Base-by-base conservation (phyloP, 129 eudicot species). In the Escallonia rubra region DNA sequence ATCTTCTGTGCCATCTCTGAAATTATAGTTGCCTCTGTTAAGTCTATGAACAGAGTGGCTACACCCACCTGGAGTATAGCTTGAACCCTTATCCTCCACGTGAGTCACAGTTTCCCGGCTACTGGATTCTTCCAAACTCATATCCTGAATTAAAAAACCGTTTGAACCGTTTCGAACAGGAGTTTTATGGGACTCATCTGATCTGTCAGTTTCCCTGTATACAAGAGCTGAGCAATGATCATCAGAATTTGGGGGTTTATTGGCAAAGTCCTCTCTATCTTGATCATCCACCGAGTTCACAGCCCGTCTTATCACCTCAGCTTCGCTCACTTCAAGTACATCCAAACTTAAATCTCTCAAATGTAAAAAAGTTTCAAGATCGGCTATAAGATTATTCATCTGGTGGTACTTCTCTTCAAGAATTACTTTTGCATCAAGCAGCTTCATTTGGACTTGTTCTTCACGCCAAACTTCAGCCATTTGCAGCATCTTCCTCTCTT, bases 401-500 rank as follows among this genome's bases (percentile, higher is more conserved):
- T 67, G 64, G 12, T 7, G 2, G 51, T 49, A 72, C n/a, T 80
- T 76, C 12, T 80, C 69, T 58, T 71, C 81, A 61, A 80, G 44
- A 39, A 80, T 44, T 53, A 80, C n/a, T 59, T 68, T 71, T 4
- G 81, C 81, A 39, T 80, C 78, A 34, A 57, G 45, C 57, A 80
- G 42, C 70, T 80, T 80, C 70, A 70, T 70, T 38, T 80, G 77
- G 41, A 72, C 77, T 8, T 55, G 65, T 54, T 80, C 84, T 70
- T 74, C 84, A 2, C 74, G 73, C 84, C 71, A 74, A 64, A 61
- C 77, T 64, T 80, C 80, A 34, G 80, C 80, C 72, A 75, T 1
- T 66, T 75, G 84, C 73, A 70, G 47, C 80, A 80, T 80, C 55
- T 67, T 80, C 73, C 78, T 80, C 72, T 76, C 78, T 60, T 71